Evolutionary conservation across 495 filamentous ascomycete genomes (phyloP).

Genomic region (Durotheca rogersii): DNA sequence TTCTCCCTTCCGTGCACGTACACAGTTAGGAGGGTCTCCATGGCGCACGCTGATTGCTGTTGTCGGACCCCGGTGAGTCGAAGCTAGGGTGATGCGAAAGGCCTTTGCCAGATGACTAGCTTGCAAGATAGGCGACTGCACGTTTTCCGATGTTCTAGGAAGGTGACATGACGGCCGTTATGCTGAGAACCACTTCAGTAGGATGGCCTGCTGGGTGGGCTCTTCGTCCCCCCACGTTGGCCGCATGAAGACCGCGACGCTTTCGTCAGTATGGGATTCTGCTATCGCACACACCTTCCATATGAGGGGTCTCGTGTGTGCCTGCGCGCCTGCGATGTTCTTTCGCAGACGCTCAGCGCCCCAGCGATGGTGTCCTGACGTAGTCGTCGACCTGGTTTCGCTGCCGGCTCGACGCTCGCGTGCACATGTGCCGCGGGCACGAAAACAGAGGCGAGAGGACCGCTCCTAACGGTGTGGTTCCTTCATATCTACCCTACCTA

Average conservation of each 20-base stretch:
- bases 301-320: slow-evolving; percentile 13
- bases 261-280: slow-evolving; percentile 21
- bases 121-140: slow-evolving; percentile 17
- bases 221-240: slow-evolving; percentile 13
- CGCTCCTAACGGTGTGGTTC: slow-evolving; percentile 3
- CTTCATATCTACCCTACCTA: too few relatives aligned
- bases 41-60: slow-evolving; percentile 5
- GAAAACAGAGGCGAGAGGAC: background rate
- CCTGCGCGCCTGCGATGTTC: slow-evolving; percentile 15
- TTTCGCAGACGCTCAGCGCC: slow-evolving; percentile 18
- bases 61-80: slow-evolving; percentile 10
- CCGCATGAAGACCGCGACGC: slow-evolving; percentile 13
- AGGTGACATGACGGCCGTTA: slow-evolving; percentile 15
- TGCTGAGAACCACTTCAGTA: slow-evolving; percentile 8
- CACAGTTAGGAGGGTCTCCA: slow-evolving; percentile 2
- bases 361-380: too few relatives aligned
- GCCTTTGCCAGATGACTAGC: slow-evolving; percentile 1
- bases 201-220: too few relatives aligned
- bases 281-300: slow-evolving; percentile 20
- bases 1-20: too few relatives aligned
- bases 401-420: slow-evolving; percentile 4
- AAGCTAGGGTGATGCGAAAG: slow-evolving; percentile 3
- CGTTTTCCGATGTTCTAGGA: slow-evolving; percentile 16
- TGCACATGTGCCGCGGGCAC: too few relatives aligned
- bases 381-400: slow-evolving; percentile 15